These are phyloP conservation scores for Xylaria intraflava DNA, from an alignment of 495 filamentous ascomycete genomes.

Conservation along the genomic window DNA sequence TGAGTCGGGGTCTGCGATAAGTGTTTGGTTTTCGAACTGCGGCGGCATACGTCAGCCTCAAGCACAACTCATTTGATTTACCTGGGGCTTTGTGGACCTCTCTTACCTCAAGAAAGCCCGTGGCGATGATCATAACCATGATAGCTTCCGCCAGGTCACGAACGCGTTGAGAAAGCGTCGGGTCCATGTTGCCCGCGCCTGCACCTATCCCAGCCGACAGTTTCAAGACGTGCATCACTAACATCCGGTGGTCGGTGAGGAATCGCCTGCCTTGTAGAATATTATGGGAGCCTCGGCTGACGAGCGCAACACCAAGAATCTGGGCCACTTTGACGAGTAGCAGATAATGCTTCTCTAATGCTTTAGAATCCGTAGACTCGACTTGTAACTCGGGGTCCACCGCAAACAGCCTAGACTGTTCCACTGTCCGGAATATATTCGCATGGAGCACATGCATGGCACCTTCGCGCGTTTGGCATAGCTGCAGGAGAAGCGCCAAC, in stretches of 20 bases:
- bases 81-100: neutral
- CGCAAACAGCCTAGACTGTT: conserved; percentile 73
- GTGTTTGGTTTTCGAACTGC: conserved; percentile 38
- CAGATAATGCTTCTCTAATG: conserved; percentile 73
- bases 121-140: conserved; percentile 51
- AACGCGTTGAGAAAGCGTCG: conserved; percentile 38
- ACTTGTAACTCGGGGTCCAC: conserved; percentile 84
- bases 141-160: conserved; percentile 52
- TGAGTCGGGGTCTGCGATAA: conserved; percentile 17
- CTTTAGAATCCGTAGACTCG: conserved; percentile 48
- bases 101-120: conserved; percentile 55
- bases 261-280: conserved; percentile 70
- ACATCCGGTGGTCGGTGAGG: conserved; percentile 66
- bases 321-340: conserved; percentile 75
- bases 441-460: conserved; percentile 76
- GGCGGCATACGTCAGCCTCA: neutral
- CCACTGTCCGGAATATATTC: conserved; percentile 79
- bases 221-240: conserved; percentile 88
- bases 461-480: conserved; percentile 72
- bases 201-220: conserved; percentile 73
- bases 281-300: conserved; percentile 76
- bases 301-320: conserved; percentile 70
- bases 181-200: conserved; percentile 23
- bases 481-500: conserved; percentile 73
- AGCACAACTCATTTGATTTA: neutral